Conservation (phyloP, 2,329 filamentous ascomycete species). For the Stachybotrys echinatus region DNA sequence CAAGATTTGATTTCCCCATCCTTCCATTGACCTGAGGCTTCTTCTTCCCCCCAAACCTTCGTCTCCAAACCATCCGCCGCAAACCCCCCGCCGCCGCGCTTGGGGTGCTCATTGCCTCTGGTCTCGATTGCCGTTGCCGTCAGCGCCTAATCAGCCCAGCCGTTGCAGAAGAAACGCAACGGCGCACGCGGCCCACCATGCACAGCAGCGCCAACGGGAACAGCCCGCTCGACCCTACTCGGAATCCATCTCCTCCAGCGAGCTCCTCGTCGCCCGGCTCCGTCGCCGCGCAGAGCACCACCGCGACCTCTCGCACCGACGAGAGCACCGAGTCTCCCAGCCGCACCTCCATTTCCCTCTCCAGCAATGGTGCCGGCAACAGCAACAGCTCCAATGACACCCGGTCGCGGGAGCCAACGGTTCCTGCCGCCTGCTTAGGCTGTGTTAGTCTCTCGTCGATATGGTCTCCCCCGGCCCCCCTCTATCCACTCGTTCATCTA, state of each 20-base stretch:
- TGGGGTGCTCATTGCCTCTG: not conserved
- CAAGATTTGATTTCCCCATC: not conserved
- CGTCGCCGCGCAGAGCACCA: not conserved
- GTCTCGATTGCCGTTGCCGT: not conserved
- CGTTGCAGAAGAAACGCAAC: not conserved
- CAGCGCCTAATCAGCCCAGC: not conserved
- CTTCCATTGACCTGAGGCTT: not conserved
- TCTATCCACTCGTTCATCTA: not conserved
- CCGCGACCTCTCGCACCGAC: not conserved
- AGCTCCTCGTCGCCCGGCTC: not conserved
- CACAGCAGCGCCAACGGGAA: not conserved
- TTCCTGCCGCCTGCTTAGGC: not conserved
- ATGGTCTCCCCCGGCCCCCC: not conserved
- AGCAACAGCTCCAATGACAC: not conserved
- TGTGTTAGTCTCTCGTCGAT: not conserved
- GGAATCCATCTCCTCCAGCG: not conserved
- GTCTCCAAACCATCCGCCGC: not conserved
- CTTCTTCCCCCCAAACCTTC: no score
- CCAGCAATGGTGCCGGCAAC: not conserved
- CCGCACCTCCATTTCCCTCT: slow-evolving; percentile 1
- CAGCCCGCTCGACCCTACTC: not conserved
- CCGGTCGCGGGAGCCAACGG: not conserved
- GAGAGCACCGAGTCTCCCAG: not conserved
- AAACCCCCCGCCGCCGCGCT: no score
- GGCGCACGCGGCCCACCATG: not conserved